Percentiles rank a stretch among this genome's conserved stretches.
Conservation (phyloP, 2,329 filamentous ascomycete genomes). For the Penicillium sp. region DNA sequence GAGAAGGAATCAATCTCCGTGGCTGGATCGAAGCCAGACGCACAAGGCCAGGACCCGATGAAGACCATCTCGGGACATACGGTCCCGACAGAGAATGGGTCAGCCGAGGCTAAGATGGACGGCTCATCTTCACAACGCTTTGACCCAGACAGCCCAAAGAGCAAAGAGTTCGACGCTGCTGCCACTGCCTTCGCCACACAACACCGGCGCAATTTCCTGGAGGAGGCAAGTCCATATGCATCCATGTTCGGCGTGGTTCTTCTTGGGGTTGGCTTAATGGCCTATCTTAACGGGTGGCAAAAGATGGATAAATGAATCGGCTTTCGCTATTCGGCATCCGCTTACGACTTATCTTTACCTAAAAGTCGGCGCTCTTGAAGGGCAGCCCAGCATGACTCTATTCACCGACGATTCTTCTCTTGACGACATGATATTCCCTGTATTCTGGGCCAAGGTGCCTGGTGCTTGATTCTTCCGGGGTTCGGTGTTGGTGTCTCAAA, state of each 20-base stretch:
- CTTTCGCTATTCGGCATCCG: slow-evolving; percentile 1
- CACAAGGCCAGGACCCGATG: slow-evolving; percentile 8
- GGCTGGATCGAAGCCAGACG: slow-evolving; percentile 26
- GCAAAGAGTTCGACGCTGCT: slow-evolving; percentile 40
- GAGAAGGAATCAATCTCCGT: slow-evolving; percentile 49
- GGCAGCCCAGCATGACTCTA: slow-evolving; percentile 16
- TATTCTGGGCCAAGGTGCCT: slow-evolving; percentile 11
- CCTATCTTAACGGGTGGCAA: slow-evolving; percentile 82
- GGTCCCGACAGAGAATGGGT: slow-evolving; percentile 7
- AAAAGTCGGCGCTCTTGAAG: slow-evolving; percentile 16
- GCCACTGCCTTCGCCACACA: slow-evolving; percentile 43
- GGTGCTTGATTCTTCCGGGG: slow-evolving; percentile 15
- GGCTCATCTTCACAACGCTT: slow-evolving; percentile 31
- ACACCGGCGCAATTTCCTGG: slow-evolving; percentile 39
- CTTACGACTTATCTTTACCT: slow-evolving; percentile 11
- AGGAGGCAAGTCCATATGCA: slow-evolving; percentile 68
- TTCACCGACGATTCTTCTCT: slow-evolving; percentile 4
- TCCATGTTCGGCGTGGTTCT: slow-evolving; percentile 81
- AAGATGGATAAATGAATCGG: slow-evolving; percentile 47
- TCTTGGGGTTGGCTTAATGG: slow-evolving; percentile 79
- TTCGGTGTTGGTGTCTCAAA: slow-evolving; percentile 16
- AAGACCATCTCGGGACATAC: slow-evolving; percentile 6
- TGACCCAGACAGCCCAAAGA: slow-evolving; percentile 48
- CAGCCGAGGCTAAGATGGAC: slow-evolving; percentile 9
- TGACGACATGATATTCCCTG: slow-evolving; percentile 14